Conservation (phyloP, 176 grass and related monocot genomes). For the Microstegium vimineum region DNA sequence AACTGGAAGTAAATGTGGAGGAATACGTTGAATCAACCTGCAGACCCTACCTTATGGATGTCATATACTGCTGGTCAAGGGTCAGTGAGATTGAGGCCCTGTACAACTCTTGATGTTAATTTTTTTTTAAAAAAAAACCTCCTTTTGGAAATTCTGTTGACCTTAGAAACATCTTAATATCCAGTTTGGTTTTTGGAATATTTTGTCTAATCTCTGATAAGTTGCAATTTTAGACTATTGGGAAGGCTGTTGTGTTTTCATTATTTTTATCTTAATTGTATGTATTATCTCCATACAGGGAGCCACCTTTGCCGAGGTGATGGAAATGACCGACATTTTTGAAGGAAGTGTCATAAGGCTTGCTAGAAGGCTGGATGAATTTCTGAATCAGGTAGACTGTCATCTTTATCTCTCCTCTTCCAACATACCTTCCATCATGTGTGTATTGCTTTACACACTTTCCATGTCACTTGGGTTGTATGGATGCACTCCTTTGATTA, state of each 20-base stretch:
- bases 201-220: neutral
- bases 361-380: slow-evolving; percentile 93
- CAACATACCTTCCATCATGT: neutral
- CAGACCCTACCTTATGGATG: slow-evolving; percentile 92
- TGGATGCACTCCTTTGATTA: slow-evolving; percentile 3
- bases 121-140: neutral
- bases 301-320: slow-evolving; percentile 88
- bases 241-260: neutral
- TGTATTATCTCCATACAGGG: slow-evolving; percentile 45
- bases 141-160: neutral
- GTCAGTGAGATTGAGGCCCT: slow-evolving; percentile 42
- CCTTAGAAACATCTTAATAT: neutral
- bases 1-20: slow-evolving; percentile 92
- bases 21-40: slow-evolving; percentile 89
- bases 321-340: slow-evolving; percentile 99
- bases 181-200: neutral
- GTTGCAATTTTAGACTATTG: slow-evolving; percentile 1
- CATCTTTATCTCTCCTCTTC: neutral
- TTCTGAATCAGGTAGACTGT: slow-evolving; percentile 91
- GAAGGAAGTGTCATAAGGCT: slow-evolving; percentile 92
- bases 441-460: slow-evolving; percentile 7
- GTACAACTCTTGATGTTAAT: neutral
- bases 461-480: neutral
- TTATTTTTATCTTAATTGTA: neutral
- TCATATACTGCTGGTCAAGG: slow-evolving; percentile 99